Conservation (phyloP, 441 rosid genomes). For the Euphorbia celastroides region DNA sequence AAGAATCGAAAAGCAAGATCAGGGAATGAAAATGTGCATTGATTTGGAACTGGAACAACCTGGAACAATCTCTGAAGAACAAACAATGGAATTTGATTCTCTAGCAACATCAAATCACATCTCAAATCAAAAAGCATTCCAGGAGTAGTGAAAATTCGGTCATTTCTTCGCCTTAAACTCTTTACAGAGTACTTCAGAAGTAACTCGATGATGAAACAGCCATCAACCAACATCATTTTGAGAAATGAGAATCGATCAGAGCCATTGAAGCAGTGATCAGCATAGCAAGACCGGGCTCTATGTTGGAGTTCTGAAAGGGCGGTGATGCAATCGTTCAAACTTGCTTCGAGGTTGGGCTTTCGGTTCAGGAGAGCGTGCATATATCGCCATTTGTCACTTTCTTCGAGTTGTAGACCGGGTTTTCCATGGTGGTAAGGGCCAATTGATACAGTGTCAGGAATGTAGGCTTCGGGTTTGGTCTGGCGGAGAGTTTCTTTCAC, state of each 20-base stretch:
- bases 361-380: conserved; percentile 39
- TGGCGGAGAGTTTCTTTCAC: conserved; percentile 15
- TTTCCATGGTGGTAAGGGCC: conserved; percentile 38
- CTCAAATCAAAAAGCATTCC: conserved; percentile 41
- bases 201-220: conserved; percentile 50
- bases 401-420: conserved; percentile 3
- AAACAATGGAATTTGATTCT: conserved; percentile 58
- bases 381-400: conserved; percentile 48
- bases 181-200: conserved; percentile 30
- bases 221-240: conserved; percentile 45
- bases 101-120: conserved; percentile 37
- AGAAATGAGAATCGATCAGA: conserved; percentile 28
- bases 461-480: conserved; percentile 12
- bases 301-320: conserved; percentile 37
- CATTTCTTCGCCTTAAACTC: conserved; percentile 37
- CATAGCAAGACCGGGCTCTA: conserved; percentile 34
- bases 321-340: conserved; percentile 32
- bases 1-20: conserved; percentile 47
- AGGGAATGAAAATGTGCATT: conserved; percentile 28
- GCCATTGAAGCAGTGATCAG: neutral
- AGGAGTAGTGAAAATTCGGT: conserved; percentile 35
- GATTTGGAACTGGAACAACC: conserved; percentile 30
- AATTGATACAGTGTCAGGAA: conserved; percentile 36
- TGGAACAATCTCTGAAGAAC: conserved; percentile 39
- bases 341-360: conserved; percentile 28